Base-by-base conservation (phyloP, 495 filamentous ascomycete genomes). In the Penicillium malachiteum region DNA sequence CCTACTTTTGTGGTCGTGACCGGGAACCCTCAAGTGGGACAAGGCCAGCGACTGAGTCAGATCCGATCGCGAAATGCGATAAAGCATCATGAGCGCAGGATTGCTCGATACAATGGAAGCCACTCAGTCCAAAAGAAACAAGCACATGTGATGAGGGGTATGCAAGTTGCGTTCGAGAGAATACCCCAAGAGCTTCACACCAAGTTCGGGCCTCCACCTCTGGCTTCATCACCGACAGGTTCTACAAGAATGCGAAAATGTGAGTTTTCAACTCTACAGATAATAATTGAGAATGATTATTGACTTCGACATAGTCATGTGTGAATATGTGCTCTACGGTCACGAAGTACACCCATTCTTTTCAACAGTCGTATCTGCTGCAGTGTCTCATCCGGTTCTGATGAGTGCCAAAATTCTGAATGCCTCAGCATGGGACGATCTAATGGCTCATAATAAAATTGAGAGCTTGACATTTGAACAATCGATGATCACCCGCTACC, bases 401-500 rank as follows among this genome's bases (percentile, higher is more conserved):
- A 63, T 63, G 60, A 63, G 60, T 43, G 48, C 56, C 4, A 63
- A 63, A 16, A 58, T 63, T 7, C 33, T 63, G 14, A 56, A 63
- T 45, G 60, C 60, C 7, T 56, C 60, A 11, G 56, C 60, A 32
- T 63, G 60, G 60, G 60, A 63, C 45, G 60, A 63, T 30, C 37
- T 63, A 10, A 59, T 32, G 44, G 41, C 55, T 2, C 33, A 18
- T 2, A 48, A 53, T 3, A 32, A 54, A 51, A 55, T 59, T 32
- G 51, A 57, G 50, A 18, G 33, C 11, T 42, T 63, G 40, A 56
- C 56, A 9, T 41, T 51, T 3, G 48, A 56, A 17, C 60, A 59
- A 38, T 17, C 43, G 32, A 34, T 9, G 1, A 63, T 59, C 18
- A 53, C 60, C 11, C 52, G 58, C 14, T 45, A 35, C 6, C 37